Evolutionary conservation across 2,329 filamentous ascomycete genomes (phyloP).

Genomic region (Colletotrichum graminicola): DNA sequence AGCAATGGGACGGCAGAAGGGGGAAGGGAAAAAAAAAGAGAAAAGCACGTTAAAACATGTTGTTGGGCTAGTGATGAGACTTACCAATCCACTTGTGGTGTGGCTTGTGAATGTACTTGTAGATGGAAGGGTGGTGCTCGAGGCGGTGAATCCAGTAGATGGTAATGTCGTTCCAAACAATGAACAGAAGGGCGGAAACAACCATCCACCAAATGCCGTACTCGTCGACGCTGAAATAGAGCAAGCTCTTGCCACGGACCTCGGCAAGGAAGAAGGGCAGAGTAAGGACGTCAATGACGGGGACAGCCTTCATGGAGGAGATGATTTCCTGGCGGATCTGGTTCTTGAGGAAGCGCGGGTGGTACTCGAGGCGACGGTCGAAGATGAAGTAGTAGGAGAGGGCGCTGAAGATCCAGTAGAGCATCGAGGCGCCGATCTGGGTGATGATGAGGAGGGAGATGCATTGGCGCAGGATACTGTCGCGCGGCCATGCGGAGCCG

Average conservation of each 20-base stretch:
- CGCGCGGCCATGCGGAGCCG: conserved; percentile 53
- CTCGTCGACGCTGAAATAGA: conserved; percentile 55
- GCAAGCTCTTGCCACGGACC: conserved; percentile 59
- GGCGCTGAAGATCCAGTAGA: conserved; percentile 76
- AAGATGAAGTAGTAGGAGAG: conserved; percentile 79
- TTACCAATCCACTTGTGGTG: conserved; percentile 63
- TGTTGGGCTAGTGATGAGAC: conserved; percentile 38
- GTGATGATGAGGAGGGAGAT: conserved; percentile 55
- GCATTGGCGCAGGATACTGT: conserved; percentile 56
- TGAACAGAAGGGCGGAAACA: conserved; percentile 56
- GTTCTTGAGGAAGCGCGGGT: conserved; percentile 62
- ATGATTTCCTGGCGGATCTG: conserved; percentile 59
- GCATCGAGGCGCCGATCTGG: conserved; percentile 52
- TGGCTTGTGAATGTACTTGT: conserved; percentile 62
- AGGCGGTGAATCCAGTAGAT: conserved; percentile 64
- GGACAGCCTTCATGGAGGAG: conserved; percentile 57
- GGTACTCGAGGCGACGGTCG: conserved; percentile 59
- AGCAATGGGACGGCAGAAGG: background rate
- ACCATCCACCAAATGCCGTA: conserved; percentile 57
- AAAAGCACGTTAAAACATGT: background rate
- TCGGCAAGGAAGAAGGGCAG: conserved; percentile 60
- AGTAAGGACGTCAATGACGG: conserved; percentile 59
- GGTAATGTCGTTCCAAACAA: conserved; percentile 59
- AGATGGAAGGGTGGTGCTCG: conserved; percentile 59
- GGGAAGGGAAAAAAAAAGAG: background rate